Conservation (phyloP, 495 filamentous ascomycete genomes). For the Articulospora tetracladia region DNA sequence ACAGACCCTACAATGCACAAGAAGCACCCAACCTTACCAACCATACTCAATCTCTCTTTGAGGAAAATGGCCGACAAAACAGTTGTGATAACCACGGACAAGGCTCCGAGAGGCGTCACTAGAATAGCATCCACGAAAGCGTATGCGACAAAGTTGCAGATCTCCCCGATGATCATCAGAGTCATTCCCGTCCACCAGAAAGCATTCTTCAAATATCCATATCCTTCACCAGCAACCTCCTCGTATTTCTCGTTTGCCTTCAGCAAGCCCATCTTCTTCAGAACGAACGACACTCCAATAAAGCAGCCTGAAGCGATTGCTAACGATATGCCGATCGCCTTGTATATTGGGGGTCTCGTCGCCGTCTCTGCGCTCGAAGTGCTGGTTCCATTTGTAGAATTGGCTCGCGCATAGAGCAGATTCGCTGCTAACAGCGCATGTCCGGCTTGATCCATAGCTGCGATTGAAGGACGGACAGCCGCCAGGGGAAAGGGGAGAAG, state of each 20-base stretch:
- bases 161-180: constrained; percentile 94
- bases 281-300: constrained; percentile 91
- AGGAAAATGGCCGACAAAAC: constrained; percentile 93
- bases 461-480: constrained; percentile 6
- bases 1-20: constrained; percentile 91
- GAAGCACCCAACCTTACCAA: constrained; percentile 95
- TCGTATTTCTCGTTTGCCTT: constrained; percentile 95
- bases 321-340: constrained; percentile 81
- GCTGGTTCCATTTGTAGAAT: constrained; percentile 18
- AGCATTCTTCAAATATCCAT: constrained; percentile 93
- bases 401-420: constrained; percentile 43
- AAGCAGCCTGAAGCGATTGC: constrained; percentile 88
- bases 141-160: constrained; percentile 97
- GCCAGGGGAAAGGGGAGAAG: not conserved
- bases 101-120: constrained; percentile 91
- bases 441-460: constrained; percentile 45
- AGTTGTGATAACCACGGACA: constrained; percentile 91
- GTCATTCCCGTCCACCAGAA: constrained; percentile 98
- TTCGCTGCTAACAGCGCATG: constrained; percentile 39
- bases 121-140: constrained; percentile 96
- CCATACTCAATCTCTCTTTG: constrained; percentile 91
- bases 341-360: constrained; percentile 51
- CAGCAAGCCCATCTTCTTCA: constrained; percentile 90
- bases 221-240: constrained; percentile 87
- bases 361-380: constrained; percentile 6